Percentiles rank a stretch among this genome's conserved stretches.
Conservation (phyloP, 2,329 filamentous ascomycete species). For the Apiospora koreana region DNA sequence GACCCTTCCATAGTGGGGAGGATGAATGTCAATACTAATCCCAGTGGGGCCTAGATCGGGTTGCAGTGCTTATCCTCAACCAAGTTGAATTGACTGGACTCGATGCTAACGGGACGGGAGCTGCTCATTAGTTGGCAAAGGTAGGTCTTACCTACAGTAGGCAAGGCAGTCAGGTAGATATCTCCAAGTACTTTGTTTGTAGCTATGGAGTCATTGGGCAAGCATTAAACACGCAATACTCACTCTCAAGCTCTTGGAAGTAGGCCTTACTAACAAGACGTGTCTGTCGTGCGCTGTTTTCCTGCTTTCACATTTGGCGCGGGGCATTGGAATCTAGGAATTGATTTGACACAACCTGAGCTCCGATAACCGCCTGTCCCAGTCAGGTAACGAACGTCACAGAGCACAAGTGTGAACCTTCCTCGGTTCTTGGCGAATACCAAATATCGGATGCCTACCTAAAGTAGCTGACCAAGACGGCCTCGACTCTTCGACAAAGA, state of each 20-base stretch:
- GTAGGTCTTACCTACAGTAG: not conserved
- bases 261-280: not conserved
- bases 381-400: constrained; percentile 2
- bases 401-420: not conserved
- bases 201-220: not conserved
- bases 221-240: not conserved
- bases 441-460: not conserved
- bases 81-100: not conserved
- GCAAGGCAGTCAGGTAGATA: not conserved
- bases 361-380: not conserved
- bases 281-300: not conserved
- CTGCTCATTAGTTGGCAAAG: not conserved
- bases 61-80: not conserved
- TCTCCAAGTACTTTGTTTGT: not conserved
- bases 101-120: not conserved
- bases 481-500: not conserved
- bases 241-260: not conserved
- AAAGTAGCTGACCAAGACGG: not conserved
- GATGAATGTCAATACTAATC: not conserved
- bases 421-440: not conserved
- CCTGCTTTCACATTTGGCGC: not conserved
- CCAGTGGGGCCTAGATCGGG: not conserved
- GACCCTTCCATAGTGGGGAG: not conserved
- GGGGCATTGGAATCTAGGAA: not conserved
- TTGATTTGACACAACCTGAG: not conserved